A percentile compares a stretch with the other conserved stretches of the same genome.
These are phyloP conservation scores for Polychaeton citri DNA, from an alignment of 2,329 filamentous ascomycete genomes.

Conservation along the genomic window DNA sequence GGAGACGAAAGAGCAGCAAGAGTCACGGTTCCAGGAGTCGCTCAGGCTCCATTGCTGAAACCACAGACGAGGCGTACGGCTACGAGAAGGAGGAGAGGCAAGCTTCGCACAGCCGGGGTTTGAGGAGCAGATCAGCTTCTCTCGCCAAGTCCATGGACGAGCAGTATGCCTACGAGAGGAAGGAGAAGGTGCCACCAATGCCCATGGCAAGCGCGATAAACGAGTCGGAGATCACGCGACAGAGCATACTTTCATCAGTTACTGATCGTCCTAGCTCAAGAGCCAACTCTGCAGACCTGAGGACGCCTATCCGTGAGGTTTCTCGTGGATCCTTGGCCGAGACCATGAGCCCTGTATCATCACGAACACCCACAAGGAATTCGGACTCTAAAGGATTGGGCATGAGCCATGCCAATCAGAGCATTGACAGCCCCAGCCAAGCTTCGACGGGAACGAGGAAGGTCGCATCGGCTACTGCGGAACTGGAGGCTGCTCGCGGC, in stretches of 20 bases:
- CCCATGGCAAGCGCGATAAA: slow-evolving; percentile 78
- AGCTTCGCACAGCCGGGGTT: slow-evolving; percentile 29
- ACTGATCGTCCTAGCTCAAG: slow-evolving; percentile 56
- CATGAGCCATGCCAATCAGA: slow-evolving; percentile 50
- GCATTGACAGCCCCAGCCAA: slow-evolving; percentile 27
- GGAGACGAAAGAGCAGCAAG: slow-evolving; percentile 34
- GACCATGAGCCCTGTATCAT: slow-evolving; percentile 42
- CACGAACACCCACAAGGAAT: slow-evolving; percentile 51
- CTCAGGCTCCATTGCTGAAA: slow-evolving; percentile 38
- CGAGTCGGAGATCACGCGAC: slow-evolving; percentile 74
- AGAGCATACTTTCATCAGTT: slow-evolving; percentile 72
- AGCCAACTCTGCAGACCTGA: slow-evolving; percentile 44
- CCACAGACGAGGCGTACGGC: slow-evolving; percentile 33
- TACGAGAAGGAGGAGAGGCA: slow-evolving; percentile 33
- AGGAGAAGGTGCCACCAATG: slow-evolving; percentile 55
- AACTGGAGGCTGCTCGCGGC: slow-evolving; percentile 37
- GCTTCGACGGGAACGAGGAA: slow-evolving; percentile 26
- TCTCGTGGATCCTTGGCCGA: slow-evolving; percentile 41
- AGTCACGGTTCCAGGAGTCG: slow-evolving; percentile 38
- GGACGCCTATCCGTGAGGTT: slow-evolving; percentile 50
- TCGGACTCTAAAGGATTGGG: slow-evolving; percentile 46
- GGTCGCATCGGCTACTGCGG: slow-evolving; percentile 25
- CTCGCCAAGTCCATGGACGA: slow-evolving; percentile 42
- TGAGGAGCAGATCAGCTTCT: slow-evolving; percentile 26
- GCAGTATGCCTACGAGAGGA: slow-evolving; percentile 34